A percentile compares a stretch with the other conserved stretches of the same genome.
Conservation (phyloP, 2,329 filamentous ascomycete species). For the Biscogniauxia mediterranea region DNA sequence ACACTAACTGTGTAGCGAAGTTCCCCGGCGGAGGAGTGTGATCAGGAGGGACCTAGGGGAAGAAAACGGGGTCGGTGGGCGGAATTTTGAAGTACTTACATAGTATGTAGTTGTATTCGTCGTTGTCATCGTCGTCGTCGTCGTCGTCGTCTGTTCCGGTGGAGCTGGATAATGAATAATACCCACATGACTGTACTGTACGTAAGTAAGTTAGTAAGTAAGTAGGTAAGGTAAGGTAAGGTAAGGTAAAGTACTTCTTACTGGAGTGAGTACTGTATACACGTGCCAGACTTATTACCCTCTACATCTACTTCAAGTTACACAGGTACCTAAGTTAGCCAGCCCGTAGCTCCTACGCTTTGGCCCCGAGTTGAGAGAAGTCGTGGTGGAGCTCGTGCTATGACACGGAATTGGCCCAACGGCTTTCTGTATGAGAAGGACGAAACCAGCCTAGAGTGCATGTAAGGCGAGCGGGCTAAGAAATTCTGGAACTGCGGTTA, state of each 20-base stretch:
- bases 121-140: no score
- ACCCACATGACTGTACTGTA: no score
- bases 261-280: no score
- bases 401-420: neutral
- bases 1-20: neutral
- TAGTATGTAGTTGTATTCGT: no score
- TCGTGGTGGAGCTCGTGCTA: neutral
- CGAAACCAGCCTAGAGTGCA: neutral
- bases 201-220: no score
- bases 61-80: neutral
- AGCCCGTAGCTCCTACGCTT: neutral
- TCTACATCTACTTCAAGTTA: no score
- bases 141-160: no score
- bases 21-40: neutral
- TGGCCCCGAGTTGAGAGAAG: neutral
- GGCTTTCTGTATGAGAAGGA: neutral
- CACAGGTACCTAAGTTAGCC: no score
- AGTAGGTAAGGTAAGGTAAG: no score
- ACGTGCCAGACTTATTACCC: no score
- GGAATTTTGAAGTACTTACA: neutral
- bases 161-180: neutral
- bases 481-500: neutral
- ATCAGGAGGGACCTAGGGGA: neutral
- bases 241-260: no score
- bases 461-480: neutral